Evolutionary conservation across 805 yeast genomes (phyloP).

Genomic region (Starmera amethionina): DNA sequence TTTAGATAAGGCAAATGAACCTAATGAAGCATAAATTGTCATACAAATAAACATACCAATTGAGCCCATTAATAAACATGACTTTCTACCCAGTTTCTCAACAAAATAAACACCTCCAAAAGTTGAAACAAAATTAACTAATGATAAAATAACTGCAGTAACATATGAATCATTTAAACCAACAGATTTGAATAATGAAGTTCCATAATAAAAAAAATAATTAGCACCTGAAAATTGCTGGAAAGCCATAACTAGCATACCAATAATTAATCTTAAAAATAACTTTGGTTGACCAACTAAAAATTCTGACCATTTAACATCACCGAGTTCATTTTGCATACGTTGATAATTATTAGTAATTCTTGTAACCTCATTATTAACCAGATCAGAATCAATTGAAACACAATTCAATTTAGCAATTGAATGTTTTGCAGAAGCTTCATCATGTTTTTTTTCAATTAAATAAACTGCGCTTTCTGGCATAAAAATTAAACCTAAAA

Average conservation of each 20-base stretch:
- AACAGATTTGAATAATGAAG: constrained; percentile 49
- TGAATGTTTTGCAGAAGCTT: constrained; percentile 45
- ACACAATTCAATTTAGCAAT: constrained; percentile 45
- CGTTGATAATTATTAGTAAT: constrained; percentile 35
- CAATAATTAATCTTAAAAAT: constrained; percentile 41
- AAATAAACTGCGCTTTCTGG: constrained; percentile 66
- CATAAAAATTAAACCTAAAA: constrained; percentile 43
- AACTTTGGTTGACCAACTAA: constrained; percentile 52
- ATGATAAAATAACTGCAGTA: constrained; percentile 51
- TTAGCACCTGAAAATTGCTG: constrained; percentile 59
- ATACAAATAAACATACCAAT: constrained; percentile 45
- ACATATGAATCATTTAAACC: constrained; percentile 47
- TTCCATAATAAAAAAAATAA: constrained; percentile 59
- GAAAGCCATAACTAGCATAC: constrained; percentile 48
- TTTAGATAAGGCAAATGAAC: constrained; percentile 36
- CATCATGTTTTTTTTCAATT: constrained; percentile 31
- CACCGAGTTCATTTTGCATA: constrained; percentile 40
- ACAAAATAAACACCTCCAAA: constrained; percentile 41
- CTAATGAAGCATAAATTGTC: constrained; percentile 51
- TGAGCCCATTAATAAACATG: constrained; percentile 39
- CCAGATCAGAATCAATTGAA: constrained; percentile 33
- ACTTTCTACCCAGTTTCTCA: constrained; percentile 46
- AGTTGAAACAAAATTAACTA: constrained; percentile 47
- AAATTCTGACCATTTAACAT: constrained; percentile 47
- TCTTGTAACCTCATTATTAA: constrained; percentile 37